A percentile compares a stretch with the other conserved stretches of the same genome.
phyloP scores from a whole-genome alignment of 108 stramenopile species.

The Skeletonema menzelii region DNA sequence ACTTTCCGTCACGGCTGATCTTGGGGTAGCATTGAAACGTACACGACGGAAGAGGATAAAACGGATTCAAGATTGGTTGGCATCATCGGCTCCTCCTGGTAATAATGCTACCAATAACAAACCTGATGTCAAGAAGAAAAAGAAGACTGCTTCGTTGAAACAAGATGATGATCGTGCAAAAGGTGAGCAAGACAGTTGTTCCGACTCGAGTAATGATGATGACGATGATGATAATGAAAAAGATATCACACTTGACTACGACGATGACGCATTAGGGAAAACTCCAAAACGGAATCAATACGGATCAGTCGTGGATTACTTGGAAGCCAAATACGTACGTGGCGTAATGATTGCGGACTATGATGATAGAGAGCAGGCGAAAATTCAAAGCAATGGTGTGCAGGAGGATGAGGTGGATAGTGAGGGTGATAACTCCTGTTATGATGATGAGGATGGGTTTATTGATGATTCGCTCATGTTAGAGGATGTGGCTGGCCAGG shows the following conservation, averaged over 20 bases:
- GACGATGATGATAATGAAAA: constrained; percentile 24
- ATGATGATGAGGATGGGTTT: constrained; percentile 61
- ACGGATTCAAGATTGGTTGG: constrained; percentile 43
- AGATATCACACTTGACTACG: constrained; percentile 17
- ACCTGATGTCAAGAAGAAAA: not conserved
- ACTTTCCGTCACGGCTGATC: constrained; percentile 72
- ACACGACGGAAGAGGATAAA: constrained; percentile 61
- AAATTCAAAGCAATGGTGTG: constrained; percentile 26
- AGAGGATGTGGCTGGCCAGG: constrained; percentile 79
- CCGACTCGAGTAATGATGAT: constrained; percentile 9
- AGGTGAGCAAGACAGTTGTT: constrained; percentile 12
- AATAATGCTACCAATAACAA: not conserved
- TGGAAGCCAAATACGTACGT: constrained; percentile 86
- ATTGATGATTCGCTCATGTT: constrained; percentile 77
- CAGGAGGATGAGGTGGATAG: constrained; percentile 55
- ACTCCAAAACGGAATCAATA: constrained; percentile 57
- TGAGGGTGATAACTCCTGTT: constrained; percentile 68
- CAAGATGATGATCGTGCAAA: not conserved
- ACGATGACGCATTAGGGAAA: constrained; percentile 8
- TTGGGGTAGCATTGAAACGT: constrained; percentile 70
- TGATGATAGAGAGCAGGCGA: constrained; percentile 43
- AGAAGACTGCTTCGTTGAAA: not conserved
- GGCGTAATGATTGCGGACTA: constrained; percentile 73
- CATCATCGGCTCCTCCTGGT: constrained; percentile 43
- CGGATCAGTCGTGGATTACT: constrained; percentile 75